Evolutionary conservation across 1,284 basidiomycete genomes (phyloP).

Genomic region (Tausonia pullulans): DNA sequence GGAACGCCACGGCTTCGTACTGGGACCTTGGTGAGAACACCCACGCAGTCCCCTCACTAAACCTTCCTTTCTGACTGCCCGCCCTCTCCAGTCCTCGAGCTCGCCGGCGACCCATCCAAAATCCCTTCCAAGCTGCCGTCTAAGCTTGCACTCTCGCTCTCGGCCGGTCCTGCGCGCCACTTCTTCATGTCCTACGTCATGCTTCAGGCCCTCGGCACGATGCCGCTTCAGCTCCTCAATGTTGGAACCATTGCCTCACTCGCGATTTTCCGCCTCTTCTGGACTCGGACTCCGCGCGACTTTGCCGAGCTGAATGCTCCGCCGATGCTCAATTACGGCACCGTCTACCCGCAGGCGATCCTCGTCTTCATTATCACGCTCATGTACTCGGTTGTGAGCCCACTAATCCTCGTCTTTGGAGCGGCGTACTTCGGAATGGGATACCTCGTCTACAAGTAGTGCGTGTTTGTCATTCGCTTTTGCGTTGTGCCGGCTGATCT

Average conservation of each 20-base stretch:
- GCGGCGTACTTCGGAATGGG: conserved; percentile 87
- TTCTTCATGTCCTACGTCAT: conserved; percentile 96
- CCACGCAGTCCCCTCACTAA: conserved; percentile 20
- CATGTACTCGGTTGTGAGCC: conserved; percentile 89
- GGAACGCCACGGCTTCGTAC: conserved; percentile 79
- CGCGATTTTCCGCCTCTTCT: conserved; percentile 55
- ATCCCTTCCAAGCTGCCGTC: conserved; percentile 61
- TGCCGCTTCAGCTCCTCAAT: conserved; percentile 88
- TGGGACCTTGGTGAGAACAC: conserved; percentile 51
- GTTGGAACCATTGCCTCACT: conserved; percentile 71
- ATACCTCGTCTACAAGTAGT: conserved; percentile 97
- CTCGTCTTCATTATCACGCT: conserved; percentile 90
- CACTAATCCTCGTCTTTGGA: conserved; percentile 86
- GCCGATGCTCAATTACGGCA: conserved; percentile 83
- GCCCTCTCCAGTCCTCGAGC: conserved; percentile 51
- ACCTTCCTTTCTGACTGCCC: conserved; percentile 25
- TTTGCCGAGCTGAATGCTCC: conserved; percentile 94
- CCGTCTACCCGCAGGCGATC: conserved; percentile 85
- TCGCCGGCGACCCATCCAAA: conserved; percentile 65
- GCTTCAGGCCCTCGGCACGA: conserved; percentile 80
- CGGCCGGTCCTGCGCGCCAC: conserved; percentile 58
- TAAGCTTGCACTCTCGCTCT: conserved; percentile 70
- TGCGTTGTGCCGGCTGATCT: not conserved
- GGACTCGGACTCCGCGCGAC: conserved; percentile 77
- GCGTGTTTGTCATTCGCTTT: conserved; percentile 25